phyloP scores from a whole-genome alignment of 2,329 filamentous ascomycete species.

The Clarireedia homoeocarpa region DNA sequence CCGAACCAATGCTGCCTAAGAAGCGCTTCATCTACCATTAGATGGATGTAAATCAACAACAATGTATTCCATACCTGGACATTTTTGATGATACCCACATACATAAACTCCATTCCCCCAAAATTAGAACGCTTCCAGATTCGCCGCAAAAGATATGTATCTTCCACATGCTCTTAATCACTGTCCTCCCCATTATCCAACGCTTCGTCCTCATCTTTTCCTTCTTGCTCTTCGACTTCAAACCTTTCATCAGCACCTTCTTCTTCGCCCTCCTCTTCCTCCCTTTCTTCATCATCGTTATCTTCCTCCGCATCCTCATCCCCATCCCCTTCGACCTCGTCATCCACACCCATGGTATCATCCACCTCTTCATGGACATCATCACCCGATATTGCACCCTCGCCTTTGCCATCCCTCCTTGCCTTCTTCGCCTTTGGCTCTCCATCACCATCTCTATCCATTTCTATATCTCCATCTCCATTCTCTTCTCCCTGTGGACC shows the following conservation, averaged over 20 bases:
- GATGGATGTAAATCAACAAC: neutral
- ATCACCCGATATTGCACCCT: neutral
- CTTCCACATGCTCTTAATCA: slow-evolving; percentile 16
- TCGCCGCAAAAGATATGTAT: neutral
- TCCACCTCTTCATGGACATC: slow-evolving; percentile 26
- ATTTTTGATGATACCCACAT: neutral
- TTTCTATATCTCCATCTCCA: slow-evolving; percentile 34
- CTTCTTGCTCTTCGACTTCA: slow-evolving; percentile 45
- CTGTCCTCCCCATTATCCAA: slow-evolving; percentile 50
- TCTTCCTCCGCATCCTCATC: slow-evolving; percentile 33
- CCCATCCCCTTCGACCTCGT: slow-evolving; percentile 32
- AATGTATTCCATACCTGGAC: neutral
- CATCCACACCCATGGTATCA: slow-evolving; percentile 43
- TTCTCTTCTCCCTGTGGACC: slow-evolving; percentile 21
- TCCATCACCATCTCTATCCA: slow-evolving; percentile 24
- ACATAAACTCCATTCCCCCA: neutral
- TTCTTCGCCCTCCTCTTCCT: slow-evolving; percentile 45
- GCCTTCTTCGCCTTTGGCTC: slow-evolving; percentile 8
- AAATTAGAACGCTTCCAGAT: neutral
- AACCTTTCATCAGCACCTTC: slow-evolving; percentile 48
- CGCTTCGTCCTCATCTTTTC: slow-evolving; percentile 46
- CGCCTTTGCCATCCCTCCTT: slow-evolving; percentile 31
- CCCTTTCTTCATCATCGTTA: slow-evolving; percentile 38
- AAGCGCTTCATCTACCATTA: neutral
- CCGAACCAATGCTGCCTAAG: too few species aligned